Percentiles rank a stretch among this genome's conserved stretches.
phyloP scores from a whole-genome alignment of 1,139 yeast genomes.

The Hemisphaericaspora subhashii region DNA sequence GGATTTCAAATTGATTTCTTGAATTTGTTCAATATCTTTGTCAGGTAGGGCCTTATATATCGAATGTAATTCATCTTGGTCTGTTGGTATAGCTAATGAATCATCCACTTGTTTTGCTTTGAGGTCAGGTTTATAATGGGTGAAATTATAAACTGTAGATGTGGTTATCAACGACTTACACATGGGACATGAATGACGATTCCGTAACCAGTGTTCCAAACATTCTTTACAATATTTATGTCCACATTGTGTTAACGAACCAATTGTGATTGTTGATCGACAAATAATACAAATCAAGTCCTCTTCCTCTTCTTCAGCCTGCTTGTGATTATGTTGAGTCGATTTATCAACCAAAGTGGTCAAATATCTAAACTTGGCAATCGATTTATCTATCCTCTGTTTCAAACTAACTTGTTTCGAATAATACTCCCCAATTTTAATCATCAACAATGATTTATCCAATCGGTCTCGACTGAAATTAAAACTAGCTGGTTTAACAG shows the following conservation, averaged over 20 bases:
- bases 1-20: constrained; percentile 38
- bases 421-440: neutral
- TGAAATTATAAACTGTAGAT: constrained; percentile 59
- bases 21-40: constrained; percentile 43
- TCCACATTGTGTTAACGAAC: constrained; percentile 84
- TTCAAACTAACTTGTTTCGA: constrained; percentile 1
- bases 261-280: constrained; percentile 63
- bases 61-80: constrained; percentile 27
- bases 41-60: constrained; percentile 52
- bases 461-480: constrained; percentile 21
- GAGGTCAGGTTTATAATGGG: constrained; percentile 46
- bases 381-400: constrained; percentile 33
- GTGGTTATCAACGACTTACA: constrained; percentile 56
- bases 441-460: constrained; percentile 7
- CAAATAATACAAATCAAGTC: constrained; percentile 74
- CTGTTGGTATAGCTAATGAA: constrained; percentile 14
- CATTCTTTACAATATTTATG: constrained; percentile 86
- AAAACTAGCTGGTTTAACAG: constrained; percentile 45
- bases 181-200: constrained; percentile 67
- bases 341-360: constrained; percentile 23
- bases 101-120: constrained; percentile 47
- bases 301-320: constrained; percentile 28
- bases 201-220: constrained; percentile 65
- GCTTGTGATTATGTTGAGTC: constrained; percentile 1
- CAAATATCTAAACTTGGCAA: constrained; percentile 63